Evolutionary conservation across 805 yeast species (phyloP), one percentile per base, ranked within the genome.

Genomic region (Candida loeiensis): DNA sequence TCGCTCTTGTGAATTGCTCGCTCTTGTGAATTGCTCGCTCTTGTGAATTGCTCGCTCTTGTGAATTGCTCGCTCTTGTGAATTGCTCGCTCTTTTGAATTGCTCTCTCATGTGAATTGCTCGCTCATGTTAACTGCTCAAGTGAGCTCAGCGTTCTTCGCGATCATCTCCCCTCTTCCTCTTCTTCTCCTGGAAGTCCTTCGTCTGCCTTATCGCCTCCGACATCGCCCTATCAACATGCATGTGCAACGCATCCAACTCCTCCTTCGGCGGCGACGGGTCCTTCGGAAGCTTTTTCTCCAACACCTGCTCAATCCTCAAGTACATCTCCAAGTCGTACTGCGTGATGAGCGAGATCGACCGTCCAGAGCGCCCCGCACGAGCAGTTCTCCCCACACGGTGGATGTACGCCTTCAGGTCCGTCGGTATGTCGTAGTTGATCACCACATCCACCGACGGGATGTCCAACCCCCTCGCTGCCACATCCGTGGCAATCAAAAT

Each of bases 361-460:
- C 82, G 85, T 36, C 96, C 96, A 0, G 91, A 79, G 51, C 89
- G 76, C 14, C 96, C 95, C 1, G 95, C 95, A 62, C 96, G 82
- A 2, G 97, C 96, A 24, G 96, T 89, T 70, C 97, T 82, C 42
- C 97, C 97, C 24, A 90, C 96, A 63, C 95, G 71, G 59, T 85
- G 95, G 49, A 85, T 81, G 54, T 82, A 85, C 8, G 89, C 86
- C 59, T 85, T 86, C 4, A 91, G 85, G 56, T 85, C 93, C 16
- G 87, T 81, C 19, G 95, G 93, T 39, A 85, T 79, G 57, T 85
- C 93, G 51, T 80, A 85, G 57, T 85, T 85, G 33, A 85, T 68
- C 27, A 85, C 93, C 44, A 83, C 63, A 55, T 83, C 91, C 36
- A 85, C 93, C 16, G 79, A 69, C 9, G 95, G 91, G 40, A 85